These are phyloP conservation scores for Radiomyces spectabilis DNA, from an alignment of 192 early-diverging fungal genomes.

Conservation along the genomic window DNA sequence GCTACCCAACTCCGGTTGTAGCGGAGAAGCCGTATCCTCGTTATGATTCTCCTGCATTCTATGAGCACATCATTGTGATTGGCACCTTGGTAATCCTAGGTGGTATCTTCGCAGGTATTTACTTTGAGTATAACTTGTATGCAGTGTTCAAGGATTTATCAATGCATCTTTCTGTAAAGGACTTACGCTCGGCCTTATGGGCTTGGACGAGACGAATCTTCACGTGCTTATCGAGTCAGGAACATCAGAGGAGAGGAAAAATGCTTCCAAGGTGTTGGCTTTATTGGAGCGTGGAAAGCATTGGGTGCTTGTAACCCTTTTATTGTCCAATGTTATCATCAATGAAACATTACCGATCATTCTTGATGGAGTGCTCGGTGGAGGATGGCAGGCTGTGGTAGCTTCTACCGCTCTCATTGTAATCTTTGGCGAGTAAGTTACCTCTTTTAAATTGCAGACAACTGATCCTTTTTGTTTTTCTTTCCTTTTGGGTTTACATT, in stretches of 20 bases:
- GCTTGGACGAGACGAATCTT: conserved; percentile 80
- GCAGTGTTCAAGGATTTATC: background rate
- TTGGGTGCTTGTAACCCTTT: conserved; percentile 88
- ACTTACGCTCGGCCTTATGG: conserved; percentile 36
- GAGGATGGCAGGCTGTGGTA: conserved; percentile 77
- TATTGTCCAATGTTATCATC: conserved; percentile 89
- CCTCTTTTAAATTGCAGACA: no score
- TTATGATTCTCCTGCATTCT: conserved; percentile 10
- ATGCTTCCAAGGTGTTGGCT: conserved; percentile 54
- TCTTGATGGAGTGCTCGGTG: conserved; percentile 68
- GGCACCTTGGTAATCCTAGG: conserved; percentile 8
- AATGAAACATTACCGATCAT: conserved; percentile 93
- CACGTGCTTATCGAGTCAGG: conserved; percentile 82
- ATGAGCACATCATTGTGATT: conserved; percentile 1
- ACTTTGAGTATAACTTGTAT: background rate
- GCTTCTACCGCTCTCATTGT: conserved; percentile 86
- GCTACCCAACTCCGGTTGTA: no score
- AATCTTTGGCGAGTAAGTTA: conserved; percentile 84
- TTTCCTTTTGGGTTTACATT: background rate
- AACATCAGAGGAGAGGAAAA: conserved; percentile 52
- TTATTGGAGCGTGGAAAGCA: conserved; percentile 55
- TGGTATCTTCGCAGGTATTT: conserved; percentile 15
- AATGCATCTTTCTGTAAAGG: conserved; percentile 12
- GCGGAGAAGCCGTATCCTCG: no score
- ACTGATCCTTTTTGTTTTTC: no score